Percentiles rank a stretch among this genome's conserved stretches.
Evolutionary conservation across 2,329 filamentous ascomycete species (phyloP).

Genomic region (Talaromyces sp.): DNA sequence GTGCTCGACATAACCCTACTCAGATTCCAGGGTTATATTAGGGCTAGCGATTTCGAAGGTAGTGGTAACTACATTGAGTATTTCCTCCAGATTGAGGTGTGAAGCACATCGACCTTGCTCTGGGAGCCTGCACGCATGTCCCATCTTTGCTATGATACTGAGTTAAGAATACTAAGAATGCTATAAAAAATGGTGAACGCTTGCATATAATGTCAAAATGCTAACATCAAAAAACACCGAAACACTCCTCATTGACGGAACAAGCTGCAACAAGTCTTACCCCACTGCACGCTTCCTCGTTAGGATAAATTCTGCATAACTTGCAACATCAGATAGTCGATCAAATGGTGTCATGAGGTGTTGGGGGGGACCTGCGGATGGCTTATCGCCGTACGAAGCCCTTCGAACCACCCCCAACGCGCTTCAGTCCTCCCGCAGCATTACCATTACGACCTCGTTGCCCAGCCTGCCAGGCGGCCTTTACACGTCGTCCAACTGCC

Average conservation of each 20-base stretch:
- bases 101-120: too few species aligned
- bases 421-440: conserved; percentile 35
- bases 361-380: not conserved
- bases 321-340: too few species aligned
- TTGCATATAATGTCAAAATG: not conserved
- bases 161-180: not conserved
- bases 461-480: conserved; percentile 40
- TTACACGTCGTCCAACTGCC: conserved; percentile 36
- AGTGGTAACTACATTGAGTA: not conserved
- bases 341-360: not conserved
- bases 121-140: not conserved
- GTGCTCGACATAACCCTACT: not conserved
- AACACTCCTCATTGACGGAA: not conserved
- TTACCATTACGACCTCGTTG: conserved; percentile 28
- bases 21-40: not conserved
- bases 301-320: too few species aligned
- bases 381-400: conserved; percentile 36
- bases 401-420: conserved; percentile 34
- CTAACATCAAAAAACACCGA: not conserved
- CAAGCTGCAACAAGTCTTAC: not conserved
- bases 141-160: not conserved
- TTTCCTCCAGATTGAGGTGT: too few species aligned
- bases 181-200: not conserved
- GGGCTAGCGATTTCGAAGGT: not conserved
- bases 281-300: not conserved